Conservation (phyloP, 2,329 filamentous ascomycete species). For the Fusarium brachygibbosum region DNA sequence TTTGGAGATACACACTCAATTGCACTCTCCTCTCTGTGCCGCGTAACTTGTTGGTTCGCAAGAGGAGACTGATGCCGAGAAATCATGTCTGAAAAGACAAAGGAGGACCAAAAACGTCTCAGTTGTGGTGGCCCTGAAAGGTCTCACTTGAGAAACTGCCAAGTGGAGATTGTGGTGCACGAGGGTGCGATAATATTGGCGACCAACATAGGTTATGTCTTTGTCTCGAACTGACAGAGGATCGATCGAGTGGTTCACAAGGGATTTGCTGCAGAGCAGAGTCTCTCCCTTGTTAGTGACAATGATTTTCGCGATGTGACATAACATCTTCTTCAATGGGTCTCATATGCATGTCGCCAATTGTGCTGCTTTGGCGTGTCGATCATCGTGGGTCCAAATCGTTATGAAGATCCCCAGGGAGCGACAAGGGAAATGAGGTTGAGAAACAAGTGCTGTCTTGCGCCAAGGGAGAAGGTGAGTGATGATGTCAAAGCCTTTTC, state of each 20-base stretch:
- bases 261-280: constrained; percentile 11
- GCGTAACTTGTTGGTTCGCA: constrained; percentile 22
- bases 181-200: constrained; percentile 16
- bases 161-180: constrained; percentile 26
- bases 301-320: constrained; percentile 15
- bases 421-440: constrained; percentile 31
- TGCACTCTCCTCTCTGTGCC: constrained; percentile 18
- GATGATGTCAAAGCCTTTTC: constrained; percentile 38
- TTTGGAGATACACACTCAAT: background rate
- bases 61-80: constrained; percentile 35
- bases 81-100: constrained; percentile 36
- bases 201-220: constrained; percentile 7
- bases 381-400: constrained; percentile 34
- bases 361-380: constrained; percentile 17
- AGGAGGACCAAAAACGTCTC: constrained; percentile 27
- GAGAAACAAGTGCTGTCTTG: constrained; percentile 7
- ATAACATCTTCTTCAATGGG: constrained; percentile 39
- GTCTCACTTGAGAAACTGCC: constrained; percentile 29
- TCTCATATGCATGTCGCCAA: constrained; percentile 36
- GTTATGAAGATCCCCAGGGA: constrained; percentile 32
- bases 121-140: constrained; percentile 29
- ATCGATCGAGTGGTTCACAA: constrained; percentile 1
- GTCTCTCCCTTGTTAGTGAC: constrained; percentile 15
- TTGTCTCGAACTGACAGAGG: constrained; percentile 14
- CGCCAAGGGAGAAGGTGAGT: constrained; percentile 25